Conservation (phyloP, 805 yeast species). For the Saturnispora galanensis region DNA sequence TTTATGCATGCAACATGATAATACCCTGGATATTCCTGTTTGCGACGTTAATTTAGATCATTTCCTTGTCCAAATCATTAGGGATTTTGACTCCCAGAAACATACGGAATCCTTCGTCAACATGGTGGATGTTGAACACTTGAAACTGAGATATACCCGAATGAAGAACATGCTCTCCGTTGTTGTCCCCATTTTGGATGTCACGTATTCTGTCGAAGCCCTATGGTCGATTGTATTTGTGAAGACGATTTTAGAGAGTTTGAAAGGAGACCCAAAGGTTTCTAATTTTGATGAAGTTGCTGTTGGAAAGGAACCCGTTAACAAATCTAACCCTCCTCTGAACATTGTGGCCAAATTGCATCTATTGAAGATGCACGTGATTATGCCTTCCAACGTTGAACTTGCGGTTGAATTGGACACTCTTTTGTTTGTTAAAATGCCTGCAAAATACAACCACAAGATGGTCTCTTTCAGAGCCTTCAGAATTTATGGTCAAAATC, state of each 20-base stretch:
- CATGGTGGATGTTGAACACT: constrained; percentile 12
- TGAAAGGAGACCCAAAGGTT: constrained; percentile 2
- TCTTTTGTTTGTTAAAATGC: constrained; percentile 13
- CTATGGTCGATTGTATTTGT: constrained; percentile 26
- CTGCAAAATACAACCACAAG: constrained; percentile 12
- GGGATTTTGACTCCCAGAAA: constrained; percentile 16
- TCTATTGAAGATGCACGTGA: constrained; percentile 17
- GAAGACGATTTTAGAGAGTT: constrained; percentile 9
- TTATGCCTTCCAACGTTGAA: constrained; percentile 22
- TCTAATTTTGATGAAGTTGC: not conserved
- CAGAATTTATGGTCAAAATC: constrained; percentile 23
- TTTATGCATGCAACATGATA: constrained; percentile 7
- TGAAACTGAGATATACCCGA: constrained; percentile 12
- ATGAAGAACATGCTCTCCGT: constrained; percentile 14
- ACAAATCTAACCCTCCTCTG: not conserved
- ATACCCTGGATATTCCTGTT: constrained; percentile 10
- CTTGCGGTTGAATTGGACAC: constrained; percentile 24
- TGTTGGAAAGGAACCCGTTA: not conserved
- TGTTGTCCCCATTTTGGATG: constrained; percentile 21
- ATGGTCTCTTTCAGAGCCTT: constrained; percentile 17
- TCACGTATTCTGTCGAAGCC: constrained; percentile 21
- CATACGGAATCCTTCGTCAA: constrained; percentile 3
- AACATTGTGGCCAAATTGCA: constrained; percentile 17
- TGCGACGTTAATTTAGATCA: constrained; percentile 9
- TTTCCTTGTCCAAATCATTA: constrained; percentile 13